Evolutionary conservation across 345 rosid genomes (phyloP).

Genomic region (Euclidium syriacum): DNA sequence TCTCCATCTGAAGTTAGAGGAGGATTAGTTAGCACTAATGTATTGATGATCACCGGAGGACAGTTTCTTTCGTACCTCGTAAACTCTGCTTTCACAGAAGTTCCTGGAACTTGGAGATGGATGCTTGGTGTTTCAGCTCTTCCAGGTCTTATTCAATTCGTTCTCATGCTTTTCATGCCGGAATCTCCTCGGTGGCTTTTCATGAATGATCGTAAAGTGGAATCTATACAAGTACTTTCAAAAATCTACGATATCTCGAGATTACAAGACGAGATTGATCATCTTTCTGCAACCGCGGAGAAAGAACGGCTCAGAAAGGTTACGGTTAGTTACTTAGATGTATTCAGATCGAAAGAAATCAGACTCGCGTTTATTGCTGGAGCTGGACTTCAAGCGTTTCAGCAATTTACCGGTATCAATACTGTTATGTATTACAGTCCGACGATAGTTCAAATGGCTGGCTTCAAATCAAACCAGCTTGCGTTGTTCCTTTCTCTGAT

Average conservation of each 20-base stretch:
- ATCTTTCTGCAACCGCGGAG: conserved; percentile 58
- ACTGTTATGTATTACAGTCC: conserved; percentile 99
- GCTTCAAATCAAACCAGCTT: conserved; percentile 73
- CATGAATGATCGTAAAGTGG: conserved; percentile 64
- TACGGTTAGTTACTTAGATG: conserved; percentile 53
- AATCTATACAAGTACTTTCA: conserved; percentile 55
- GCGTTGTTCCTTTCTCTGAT: conserved; percentile 77
- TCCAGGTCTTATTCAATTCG: conserved; percentile 83
- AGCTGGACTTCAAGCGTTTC: conserved; percentile 99
- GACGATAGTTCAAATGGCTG: conserved; percentile 96
- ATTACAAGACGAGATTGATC: conserved; percentile 76
- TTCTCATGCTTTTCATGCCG: conserved; percentile 74
- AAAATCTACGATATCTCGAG: conserved; percentile 68
- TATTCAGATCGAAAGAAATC: conserved; percentile 74
- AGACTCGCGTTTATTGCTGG: conserved; percentile 91
- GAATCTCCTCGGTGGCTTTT: conserved; percentile 99
- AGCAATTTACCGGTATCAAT: conserved; percentile 93
- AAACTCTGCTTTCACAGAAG: conserved; percentile 97
- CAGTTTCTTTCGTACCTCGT: conserved; percentile 91
- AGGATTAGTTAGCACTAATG: conserved; percentile 95
- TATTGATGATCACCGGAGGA: conserved; percentile 96
- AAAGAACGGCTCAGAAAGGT: conserved; percentile 53
- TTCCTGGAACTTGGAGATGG: conserved; percentile 99
- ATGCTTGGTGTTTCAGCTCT: conserved; percentile 93
- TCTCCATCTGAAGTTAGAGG: conserved; percentile 98